Conservation (phyloP, 176 grass and related monocot species). For the Hsuehochloa calcarea region DNA sequence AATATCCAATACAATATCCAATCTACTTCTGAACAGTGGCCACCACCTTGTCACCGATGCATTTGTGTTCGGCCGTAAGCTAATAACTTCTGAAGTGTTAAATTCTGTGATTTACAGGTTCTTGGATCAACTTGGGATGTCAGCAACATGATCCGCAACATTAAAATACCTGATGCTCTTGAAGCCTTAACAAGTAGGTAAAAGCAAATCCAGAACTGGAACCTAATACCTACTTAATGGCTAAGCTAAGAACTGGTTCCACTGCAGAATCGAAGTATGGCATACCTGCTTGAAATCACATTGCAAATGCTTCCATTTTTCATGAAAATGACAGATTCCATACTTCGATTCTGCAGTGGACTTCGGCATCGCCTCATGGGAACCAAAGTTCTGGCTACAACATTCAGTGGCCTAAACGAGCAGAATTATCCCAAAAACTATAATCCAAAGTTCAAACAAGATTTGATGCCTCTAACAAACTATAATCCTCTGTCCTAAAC, state of each 20-base stretch:
- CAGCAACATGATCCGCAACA: constrained; percentile 76
- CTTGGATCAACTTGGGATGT: constrained; percentile 70
- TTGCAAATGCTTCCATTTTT: too few relatives aligned
- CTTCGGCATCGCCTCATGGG: constrained; percentile 87
- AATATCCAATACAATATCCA: too few relatives aligned
- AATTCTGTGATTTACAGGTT: constrained; percentile 40
- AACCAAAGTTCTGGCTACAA: constrained; percentile 48
- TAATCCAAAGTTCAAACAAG: not conserved
- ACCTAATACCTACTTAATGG: not conserved
- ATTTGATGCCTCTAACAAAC: not conserved
- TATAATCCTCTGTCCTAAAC: not conserved
- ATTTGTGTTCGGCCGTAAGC: constrained; percentile 85
- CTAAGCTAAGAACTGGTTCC: constrained; percentile 9
- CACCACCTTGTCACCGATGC: constrained; percentile 84
- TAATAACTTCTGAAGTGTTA: not conserved
- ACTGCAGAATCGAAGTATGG: not conserved
- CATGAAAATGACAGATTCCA: too few relatives aligned
- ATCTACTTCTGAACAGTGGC: constrained; percentile 73
- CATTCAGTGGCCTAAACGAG: constrained; percentile 51
- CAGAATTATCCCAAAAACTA: too few relatives aligned
- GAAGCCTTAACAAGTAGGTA: constrained; percentile 4
- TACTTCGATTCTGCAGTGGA: constrained; percentile 32
- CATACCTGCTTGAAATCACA: too few relatives aligned
- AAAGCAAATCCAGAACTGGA: constrained; percentile 1
- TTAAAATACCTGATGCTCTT: constrained; percentile 31